phyloP scores from a whole-genome alignment of 2,329 filamentous ascomycete species.

The Cladosporium velox region DNA sequence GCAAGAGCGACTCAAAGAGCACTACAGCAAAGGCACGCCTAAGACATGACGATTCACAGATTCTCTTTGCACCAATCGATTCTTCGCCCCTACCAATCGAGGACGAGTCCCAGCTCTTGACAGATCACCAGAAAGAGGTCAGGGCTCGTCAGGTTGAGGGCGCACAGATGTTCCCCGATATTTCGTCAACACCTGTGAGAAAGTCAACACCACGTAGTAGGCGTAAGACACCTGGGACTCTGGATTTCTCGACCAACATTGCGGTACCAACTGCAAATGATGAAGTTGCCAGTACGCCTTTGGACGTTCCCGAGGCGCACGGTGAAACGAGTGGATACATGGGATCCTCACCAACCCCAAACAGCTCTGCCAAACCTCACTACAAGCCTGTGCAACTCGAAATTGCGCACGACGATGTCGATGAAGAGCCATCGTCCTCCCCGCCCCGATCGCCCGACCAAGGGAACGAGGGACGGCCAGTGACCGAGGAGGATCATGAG shows the following conservation, averaged over 20 bases:
- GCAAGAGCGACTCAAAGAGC: constrained; percentile 4
- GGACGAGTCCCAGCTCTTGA: constrained; percentile 74
- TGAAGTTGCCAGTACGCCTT: constrained; percentile 46
- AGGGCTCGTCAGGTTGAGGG: constrained; percentile 68
- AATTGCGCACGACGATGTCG: neutral
- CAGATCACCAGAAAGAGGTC: constrained; percentile 77
- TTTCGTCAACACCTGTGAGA: constrained; percentile 57
- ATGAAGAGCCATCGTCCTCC: constrained; percentile 17
- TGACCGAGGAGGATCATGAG: neutral
- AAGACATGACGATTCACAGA: constrained; percentile 79
- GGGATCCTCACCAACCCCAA: constrained; percentile 56
- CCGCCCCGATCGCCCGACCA: constrained; percentile 15
- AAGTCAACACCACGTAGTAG: constrained; percentile 21
- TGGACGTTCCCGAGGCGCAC: constrained; percentile 39
- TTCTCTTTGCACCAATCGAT: constrained; percentile 71
- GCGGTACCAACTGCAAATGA: constrained; percentile 27
- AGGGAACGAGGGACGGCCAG: neutral
- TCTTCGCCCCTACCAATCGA: constrained; percentile 50
- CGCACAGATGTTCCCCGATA: constrained; percentile 66
- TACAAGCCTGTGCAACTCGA: neutral
- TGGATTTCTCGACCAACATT: constrained; percentile 31
- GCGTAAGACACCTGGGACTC: constrained; percentile 29
- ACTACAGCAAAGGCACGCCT: constrained; percentile 46
- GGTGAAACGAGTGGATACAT: constrained; percentile 49
- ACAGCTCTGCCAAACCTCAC: constrained; percentile 34